A percentile compares a stretch with the other conserved stretches of the same genome.
These are phyloP conservation scores for Boletus sp. DNA, from an alignment of 768 basidiomycete species.

Conservation along the genomic window DNA sequence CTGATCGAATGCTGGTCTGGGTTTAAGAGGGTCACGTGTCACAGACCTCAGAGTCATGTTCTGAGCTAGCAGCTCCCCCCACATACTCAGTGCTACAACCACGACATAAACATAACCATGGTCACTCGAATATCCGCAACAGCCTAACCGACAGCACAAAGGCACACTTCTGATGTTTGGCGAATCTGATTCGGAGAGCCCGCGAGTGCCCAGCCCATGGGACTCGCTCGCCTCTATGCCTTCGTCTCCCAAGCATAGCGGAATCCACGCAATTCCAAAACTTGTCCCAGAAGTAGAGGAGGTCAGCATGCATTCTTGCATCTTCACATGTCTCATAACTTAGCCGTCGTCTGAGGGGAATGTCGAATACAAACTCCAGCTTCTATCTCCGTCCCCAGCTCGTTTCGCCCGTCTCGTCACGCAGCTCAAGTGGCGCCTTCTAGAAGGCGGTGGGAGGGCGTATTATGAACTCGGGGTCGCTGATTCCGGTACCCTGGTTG, in stretches of 20 bases:
- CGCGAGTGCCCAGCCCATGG: constrained; percentile 80
- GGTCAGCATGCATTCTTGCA: constrained; percentile 27
- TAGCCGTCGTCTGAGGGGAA: constrained; percentile 53
- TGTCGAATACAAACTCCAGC: constrained; percentile 92
- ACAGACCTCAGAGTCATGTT: constrained; percentile 1
- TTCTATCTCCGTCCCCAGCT: constrained; percentile 69
- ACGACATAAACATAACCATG: constrained; percentile 34
- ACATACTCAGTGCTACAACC: neutral
- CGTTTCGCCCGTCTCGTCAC: constrained; percentile 86
- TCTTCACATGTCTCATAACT: neutral
- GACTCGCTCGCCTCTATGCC: constrained; percentile 62
- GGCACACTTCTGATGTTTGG: constrained; percentile 57
- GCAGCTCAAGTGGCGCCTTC: constrained; percentile 92
- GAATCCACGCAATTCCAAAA: constrained; percentile 47
- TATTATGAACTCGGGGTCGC: constrained; percentile 83
- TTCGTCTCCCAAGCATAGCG: constrained; percentile 34
- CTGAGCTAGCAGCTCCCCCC: neutral
- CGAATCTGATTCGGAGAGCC: constrained; percentile 78
- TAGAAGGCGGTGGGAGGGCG: constrained; percentile 80
- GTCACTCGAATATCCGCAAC: constrained; percentile 53
- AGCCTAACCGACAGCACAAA: constrained; percentile 6
- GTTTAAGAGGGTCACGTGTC: constrained; percentile 17
- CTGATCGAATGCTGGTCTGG: neutral
- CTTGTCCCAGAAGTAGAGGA: constrained; percentile 76
- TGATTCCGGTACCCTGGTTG: constrained; percentile 85